Evolutionary conservation across 2,329 filamentous ascomycete genomes (phyloP).

Genomic region (Xylaria sp.): DNA sequence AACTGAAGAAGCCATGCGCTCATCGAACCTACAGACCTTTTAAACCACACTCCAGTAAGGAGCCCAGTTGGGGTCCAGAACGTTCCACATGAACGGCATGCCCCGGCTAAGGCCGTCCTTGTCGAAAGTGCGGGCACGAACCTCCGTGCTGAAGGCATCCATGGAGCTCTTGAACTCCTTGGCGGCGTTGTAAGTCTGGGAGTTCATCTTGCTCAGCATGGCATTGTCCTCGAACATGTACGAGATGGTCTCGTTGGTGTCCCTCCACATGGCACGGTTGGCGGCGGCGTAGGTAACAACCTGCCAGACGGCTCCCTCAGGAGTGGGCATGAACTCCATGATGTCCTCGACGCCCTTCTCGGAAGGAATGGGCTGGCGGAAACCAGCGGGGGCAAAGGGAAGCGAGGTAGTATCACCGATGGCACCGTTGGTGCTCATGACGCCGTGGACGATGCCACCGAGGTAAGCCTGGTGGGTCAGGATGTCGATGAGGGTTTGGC

Average conservation of each 20-base stretch:
- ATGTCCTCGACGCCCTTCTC: conserved; percentile 53
- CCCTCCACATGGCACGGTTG: conserved; percentile 54
- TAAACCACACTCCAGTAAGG: conserved; percentile 37
- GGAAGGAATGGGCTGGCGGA: conserved; percentile 55
- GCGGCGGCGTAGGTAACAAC: conserved; percentile 54
- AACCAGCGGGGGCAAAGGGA: conserved; percentile 56
- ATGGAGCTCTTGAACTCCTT: conserved; percentile 52
- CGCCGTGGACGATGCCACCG: conserved; percentile 54
- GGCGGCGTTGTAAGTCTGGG: conserved; percentile 50
- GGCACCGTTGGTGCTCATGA: conserved; percentile 57
- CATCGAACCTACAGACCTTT: neutral
- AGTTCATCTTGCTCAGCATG: conserved; percentile 52
- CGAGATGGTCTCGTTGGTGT: conserved; percentile 52
- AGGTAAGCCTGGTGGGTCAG: conserved; percentile 56
- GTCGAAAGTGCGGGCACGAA: conserved; percentile 56
- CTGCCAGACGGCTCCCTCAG: conserved; percentile 50
- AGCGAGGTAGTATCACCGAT: conserved; percentile 52
- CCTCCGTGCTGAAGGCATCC: conserved; percentile 52
- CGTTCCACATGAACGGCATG: conserved; percentile 60
- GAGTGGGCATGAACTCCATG: conserved; percentile 53
- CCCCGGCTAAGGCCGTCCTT: conserved; percentile 56
- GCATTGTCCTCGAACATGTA: conserved; percentile 55
- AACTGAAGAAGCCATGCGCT: neutral
- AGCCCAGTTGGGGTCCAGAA: conserved; percentile 36
- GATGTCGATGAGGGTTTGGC: conserved; percentile 53